A percentile compares a stretch with the other conserved stretches of the same genome.
These are phyloP conservation scores for Allomyces macrogynus DNA, from an alignment of 192 early-diverging fungal genomes.

Conservation along the genomic window DNA sequence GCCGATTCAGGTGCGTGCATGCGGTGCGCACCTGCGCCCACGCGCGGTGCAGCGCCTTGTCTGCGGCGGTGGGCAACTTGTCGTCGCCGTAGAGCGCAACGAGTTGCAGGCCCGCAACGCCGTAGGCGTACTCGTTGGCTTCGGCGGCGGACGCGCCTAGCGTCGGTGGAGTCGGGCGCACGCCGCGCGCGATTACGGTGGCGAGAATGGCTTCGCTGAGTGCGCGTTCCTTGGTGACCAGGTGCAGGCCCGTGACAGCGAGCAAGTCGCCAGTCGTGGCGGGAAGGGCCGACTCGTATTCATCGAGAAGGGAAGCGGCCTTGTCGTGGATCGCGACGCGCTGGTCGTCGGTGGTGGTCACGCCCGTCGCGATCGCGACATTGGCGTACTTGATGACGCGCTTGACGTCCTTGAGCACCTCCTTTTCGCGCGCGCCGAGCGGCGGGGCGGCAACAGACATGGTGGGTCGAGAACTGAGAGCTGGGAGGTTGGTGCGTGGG, in stretches of 20 bases:
- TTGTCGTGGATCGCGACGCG: neutral
- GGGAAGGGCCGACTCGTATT: neutral
- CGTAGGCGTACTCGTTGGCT: neutral
- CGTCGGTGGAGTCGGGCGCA: neutral
- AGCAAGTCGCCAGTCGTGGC: neutral
- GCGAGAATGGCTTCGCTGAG: neutral
- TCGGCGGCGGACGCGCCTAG: neutral
- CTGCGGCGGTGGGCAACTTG: neutral
- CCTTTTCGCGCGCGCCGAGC: neutral
- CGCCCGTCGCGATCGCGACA: neutral
- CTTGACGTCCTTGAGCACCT: neutral
- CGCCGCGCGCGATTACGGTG: neutral
- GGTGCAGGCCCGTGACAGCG: neutral
- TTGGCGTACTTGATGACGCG: neutral
- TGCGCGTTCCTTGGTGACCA: neutral
- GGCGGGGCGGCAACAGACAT: neutral
- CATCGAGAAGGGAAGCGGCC: neutral
- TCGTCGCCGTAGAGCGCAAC: neutral
- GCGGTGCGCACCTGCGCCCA: neutral
- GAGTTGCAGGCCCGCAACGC: neutral
- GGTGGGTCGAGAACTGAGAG: no score
- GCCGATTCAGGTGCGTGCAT: neutral
- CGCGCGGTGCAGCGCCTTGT: neutral
- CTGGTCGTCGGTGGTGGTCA: neutral
- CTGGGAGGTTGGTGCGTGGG: no score